phyloP scores from a whole-genome alignment of 345 rosid species.

The Turnera subulata region DNA sequence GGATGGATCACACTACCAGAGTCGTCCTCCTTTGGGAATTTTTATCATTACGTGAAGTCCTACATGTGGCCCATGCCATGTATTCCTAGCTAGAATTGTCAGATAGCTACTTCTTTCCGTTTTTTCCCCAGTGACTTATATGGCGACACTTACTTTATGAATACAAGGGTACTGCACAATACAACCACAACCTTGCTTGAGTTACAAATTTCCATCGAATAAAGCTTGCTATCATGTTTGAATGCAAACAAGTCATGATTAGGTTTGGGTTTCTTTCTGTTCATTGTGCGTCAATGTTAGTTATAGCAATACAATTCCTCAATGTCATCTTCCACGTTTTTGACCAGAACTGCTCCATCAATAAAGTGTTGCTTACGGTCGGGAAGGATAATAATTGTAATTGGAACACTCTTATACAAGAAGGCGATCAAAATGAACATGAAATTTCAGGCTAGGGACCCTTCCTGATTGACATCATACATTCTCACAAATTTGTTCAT shows the following conservation, averaged over 20 bases:
- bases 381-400: background rate
- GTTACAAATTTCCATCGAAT: constrained; percentile 10
- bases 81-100: too few species aligned
- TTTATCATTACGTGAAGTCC: too few species aligned
- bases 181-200: constrained; percentile 13
- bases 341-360: background rate
- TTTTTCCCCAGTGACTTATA: too few species aligned
- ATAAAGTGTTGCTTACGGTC: background rate
- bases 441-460: background rate
- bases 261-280: too few species aligned
- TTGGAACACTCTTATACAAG: background rate
- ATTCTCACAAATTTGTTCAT: too few species aligned
- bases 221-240: constrained; percentile 5
- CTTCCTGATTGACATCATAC: too few species aligned
- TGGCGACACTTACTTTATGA: too few species aligned
- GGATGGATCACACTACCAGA: too few species aligned
- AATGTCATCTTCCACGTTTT: background rate
- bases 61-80: too few species aligned
- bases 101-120: too few species aligned
- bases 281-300: too few species aligned
- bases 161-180: background rate
- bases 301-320: background rate
- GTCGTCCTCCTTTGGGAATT: too few species aligned
- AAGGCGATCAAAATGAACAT: background rate
- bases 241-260: constrained; percentile 3